A percentile compares a stretch with the other conserved stretches of the same genome.
Conservation (phyloP, 352 stramenopile genomes). For the Pythium aristosporum region DNA sequence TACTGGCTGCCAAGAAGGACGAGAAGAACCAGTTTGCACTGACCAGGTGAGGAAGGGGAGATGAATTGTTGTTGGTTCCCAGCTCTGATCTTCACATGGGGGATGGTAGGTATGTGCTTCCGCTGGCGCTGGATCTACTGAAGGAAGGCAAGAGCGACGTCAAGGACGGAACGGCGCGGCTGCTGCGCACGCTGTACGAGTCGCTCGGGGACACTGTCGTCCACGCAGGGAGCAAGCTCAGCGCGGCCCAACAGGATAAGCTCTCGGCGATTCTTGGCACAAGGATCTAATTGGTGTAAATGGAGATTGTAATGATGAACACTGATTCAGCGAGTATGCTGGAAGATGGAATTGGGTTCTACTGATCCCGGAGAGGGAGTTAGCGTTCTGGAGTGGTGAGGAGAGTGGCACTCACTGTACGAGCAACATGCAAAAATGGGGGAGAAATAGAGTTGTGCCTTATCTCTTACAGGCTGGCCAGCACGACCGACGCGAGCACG, state of each 20-base stretch:
- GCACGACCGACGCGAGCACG: constrained; percentile 19
- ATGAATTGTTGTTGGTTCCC: too few relatives aligned
- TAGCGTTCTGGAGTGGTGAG: too few relatives aligned
- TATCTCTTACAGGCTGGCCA: constrained; percentile 14
- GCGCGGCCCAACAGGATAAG: constrained; percentile 51
- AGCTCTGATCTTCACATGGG: too few relatives aligned
- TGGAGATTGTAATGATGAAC: too few relatives aligned
- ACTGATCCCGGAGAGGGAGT: too few relatives aligned
- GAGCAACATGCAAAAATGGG: constrained; percentile 5
- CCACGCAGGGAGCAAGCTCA: constrained; percentile 44
- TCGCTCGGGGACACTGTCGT: constrained; percentile 26
- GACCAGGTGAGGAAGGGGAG: constrained; percentile 26
- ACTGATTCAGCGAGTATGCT: too few relatives aligned
- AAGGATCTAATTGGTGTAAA: background rate
- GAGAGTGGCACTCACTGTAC: background rate
- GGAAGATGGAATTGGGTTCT: background rate
- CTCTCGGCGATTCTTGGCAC: constrained; percentile 42
- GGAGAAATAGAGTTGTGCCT: background rate
- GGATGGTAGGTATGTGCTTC: constrained; percentile 53
- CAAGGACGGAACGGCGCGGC: constrained; percentile 52
- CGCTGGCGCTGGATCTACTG: constrained; percentile 63
- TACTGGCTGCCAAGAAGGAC: constrained; percentile 37
- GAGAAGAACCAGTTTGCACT: constrained; percentile 60
- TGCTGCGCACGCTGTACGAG: constrained; percentile 40
- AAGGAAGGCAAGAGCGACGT: constrained; percentile 78